Conservation (phyloP, 306 rosid genomes). For the Rosa rugosa region DNA sequence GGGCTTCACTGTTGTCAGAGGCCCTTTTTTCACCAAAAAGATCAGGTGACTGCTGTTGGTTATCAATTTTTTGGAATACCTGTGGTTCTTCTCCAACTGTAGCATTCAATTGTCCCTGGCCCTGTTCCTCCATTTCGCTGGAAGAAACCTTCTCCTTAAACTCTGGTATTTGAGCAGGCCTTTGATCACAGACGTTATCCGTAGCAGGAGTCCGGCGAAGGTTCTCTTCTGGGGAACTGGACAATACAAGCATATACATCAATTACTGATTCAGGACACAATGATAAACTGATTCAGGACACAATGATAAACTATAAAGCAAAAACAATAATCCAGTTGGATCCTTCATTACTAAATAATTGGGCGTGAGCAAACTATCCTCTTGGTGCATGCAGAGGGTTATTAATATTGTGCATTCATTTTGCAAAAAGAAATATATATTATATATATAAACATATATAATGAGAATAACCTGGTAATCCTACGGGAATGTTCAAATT, state of each 20-base stretch:
- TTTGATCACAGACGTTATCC: slow-evolving; percentile 59
- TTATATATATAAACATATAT: neutral
- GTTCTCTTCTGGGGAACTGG: slow-evolving; percentile 82
- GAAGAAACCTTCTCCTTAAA: slow-evolving; percentile 51
- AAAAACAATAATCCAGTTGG: neutral
- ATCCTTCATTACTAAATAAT: neutral
- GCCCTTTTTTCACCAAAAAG: slow-evolving; percentile 55
- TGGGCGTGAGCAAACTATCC: neutral
- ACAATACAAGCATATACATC: slow-evolving; percentile 16
- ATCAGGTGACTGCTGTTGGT: slow-evolving; percentile 62
- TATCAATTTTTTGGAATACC: slow-evolving; percentile 45
- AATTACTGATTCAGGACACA: neutral
- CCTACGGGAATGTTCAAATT: neutral
- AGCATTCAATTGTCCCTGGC: slow-evolving; percentile 36
- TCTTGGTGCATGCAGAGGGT: neutral
- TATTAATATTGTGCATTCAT: neutral
- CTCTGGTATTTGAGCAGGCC: slow-evolving; percentile 47
- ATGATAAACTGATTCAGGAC: neutral
- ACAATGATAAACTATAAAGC: neutral
- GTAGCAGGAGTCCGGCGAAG: slow-evolving; percentile 44
- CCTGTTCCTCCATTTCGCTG: slow-evolving; percentile 48
- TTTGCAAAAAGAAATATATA: neutral
- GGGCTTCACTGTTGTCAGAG: slow-evolving; percentile 68
- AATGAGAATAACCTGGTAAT: neutral
- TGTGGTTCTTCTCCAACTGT: slow-evolving; percentile 53